These are phyloP conservation scores for Grammothele lineata DNA, from an alignment of 768 basidiomycete genomes.

Conservation along the genomic window DNA sequence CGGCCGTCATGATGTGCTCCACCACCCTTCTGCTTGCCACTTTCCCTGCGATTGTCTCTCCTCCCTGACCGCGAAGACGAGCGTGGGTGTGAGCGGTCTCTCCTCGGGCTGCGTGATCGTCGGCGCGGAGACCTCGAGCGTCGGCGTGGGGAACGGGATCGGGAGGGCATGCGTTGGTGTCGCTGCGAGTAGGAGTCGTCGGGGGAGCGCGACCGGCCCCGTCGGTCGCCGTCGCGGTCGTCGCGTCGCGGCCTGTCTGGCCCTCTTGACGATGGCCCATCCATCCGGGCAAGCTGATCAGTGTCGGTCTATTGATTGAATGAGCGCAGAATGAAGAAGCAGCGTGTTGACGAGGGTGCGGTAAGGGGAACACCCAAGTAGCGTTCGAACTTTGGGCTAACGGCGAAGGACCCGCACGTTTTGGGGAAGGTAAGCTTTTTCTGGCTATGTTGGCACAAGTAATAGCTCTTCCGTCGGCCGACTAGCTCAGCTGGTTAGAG, in stretches of 20 bases:
- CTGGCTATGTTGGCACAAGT: no score
- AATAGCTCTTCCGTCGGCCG: no score
- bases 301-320: no score
- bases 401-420: no score
- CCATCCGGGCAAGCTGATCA: no score
- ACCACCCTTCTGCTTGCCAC: not conserved
- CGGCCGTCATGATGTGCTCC: not conserved
- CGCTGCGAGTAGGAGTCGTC: not conserved
- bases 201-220: conserved; percentile 1
- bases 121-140: not conserved
- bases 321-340: no score
- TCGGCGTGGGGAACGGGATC: no score
- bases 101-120: conserved; percentile 1
- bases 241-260: not conserved
- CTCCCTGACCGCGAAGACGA: not conserved
- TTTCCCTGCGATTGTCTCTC: not conserved
- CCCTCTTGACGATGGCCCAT: not conserved
- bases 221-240: not conserved
- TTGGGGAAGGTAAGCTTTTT: no score
- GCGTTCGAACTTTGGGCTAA: no score
- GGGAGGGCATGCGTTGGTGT: conserved; percentile 5
- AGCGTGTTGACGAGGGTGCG: no score
- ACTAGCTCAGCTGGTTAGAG: no score
- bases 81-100: not conserved
- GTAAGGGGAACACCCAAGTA: no score